Conservation (phyloP, 2,329 filamentous ascomycete genomes). For the Biscogniauxia sp. region DNA sequence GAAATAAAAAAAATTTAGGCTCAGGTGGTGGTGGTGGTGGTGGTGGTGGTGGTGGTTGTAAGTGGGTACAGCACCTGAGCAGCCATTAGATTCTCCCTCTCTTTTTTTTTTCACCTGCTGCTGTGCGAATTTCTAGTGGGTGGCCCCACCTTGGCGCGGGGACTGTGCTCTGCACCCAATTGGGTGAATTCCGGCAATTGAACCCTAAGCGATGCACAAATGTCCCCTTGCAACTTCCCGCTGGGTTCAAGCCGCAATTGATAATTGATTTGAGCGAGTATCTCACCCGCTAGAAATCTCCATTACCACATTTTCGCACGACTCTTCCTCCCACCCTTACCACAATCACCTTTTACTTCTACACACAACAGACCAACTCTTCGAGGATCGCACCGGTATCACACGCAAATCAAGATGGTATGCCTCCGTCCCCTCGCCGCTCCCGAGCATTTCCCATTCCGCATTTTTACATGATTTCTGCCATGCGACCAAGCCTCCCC, state of each 20-base stretch:
- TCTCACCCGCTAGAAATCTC: constrained; percentile 14
- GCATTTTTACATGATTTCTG: background rate
- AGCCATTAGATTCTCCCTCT: background rate
- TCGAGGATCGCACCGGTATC: constrained; percentile 67
- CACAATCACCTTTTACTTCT: constrained; percentile 25
- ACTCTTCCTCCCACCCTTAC: constrained; percentile 20
- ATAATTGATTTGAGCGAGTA: constrained; percentile 11
- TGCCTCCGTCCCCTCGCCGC: constrained; percentile 32
- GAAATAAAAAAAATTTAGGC: constrained; percentile 26
- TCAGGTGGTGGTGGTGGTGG: background rate
- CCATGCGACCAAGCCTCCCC: background rate
- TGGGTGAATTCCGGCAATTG: constrained; percentile 28
- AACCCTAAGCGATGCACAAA: constrained; percentile 33
- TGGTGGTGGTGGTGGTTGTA: background rate
- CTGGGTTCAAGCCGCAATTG: constrained; percentile 24
- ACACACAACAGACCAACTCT: constrained; percentile 45
- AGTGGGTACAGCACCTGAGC: background rate
- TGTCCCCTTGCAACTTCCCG: background rate
- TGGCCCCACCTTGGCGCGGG: background rate
- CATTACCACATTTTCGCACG: constrained; percentile 22
- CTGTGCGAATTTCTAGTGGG: background rate
- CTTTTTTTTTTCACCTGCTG: constrained; percentile 8
- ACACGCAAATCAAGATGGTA: constrained; percentile 58
- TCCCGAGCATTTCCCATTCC: background rate
- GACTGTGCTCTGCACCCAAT: constrained; percentile 19